Evolutionary conservation across 2,329 filamentous ascomycete species (phyloP).

Genomic region (Alternaria ethzedia): DNA sequence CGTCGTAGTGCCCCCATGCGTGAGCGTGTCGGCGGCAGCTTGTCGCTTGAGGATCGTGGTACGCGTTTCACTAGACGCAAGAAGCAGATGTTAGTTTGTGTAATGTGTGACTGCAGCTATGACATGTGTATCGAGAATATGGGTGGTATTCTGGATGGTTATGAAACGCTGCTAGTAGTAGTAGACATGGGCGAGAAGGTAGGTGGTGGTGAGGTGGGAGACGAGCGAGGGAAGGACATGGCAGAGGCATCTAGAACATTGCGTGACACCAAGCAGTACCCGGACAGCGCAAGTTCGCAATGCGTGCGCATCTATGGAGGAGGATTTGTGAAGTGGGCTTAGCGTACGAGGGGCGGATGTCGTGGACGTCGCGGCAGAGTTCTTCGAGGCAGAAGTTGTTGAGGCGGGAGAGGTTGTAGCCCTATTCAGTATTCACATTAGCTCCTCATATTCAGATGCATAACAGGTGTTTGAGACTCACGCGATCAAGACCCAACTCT

Average conservation of each 20-base stretch:
- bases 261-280: slow-evolving; percentile 3
- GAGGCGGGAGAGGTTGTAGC: slow-evolving; percentile 27
- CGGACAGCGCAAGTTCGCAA: slow-evolving; percentile 2
- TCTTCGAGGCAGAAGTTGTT: slow-evolving; percentile 19
- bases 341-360: slow-evolving; percentile 6
- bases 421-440: slow-evolving; percentile 5
- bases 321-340: background rate
- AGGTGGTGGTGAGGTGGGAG: background rate
- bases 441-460: too few species aligned
- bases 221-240: background rate
- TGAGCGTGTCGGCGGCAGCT: background rate
- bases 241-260: background rate
- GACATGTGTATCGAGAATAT: background rate
- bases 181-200: background rate
- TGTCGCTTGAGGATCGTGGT: background rate
- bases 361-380: slow-evolving; percentile 14
- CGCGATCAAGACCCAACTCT: slow-evolving; percentile 37
- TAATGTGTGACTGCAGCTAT: background rate
- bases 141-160: background rate
- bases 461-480: too few species aligned
- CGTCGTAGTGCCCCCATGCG: background rate
- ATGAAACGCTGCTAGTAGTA: background rate
- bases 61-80: background rate
- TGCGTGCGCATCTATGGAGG: slow-evolving; percentile 3
- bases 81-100: slow-evolving; percentile 1